Percentiles rank a stretch among this genome's conserved stretches.
Conservation (phyloP, 1,139 yeast genomes). For the Geotrichum cucujoidarum region DNA sequence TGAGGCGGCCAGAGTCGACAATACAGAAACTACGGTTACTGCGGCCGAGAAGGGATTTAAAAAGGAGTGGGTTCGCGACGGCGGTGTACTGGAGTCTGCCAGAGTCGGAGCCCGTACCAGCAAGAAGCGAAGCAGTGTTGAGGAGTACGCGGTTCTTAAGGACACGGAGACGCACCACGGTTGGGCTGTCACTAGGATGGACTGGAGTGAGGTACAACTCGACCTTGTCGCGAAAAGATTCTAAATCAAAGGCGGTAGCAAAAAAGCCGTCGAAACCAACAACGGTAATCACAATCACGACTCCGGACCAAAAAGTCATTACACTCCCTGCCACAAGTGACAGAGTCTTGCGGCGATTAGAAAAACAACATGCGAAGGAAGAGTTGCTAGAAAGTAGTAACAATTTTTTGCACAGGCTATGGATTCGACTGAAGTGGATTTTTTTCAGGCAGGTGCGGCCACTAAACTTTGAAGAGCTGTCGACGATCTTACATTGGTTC, state of each 20-base stretch:
- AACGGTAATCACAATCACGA: constrained; percentile 9
- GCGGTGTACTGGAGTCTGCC: constrained; percentile 4
- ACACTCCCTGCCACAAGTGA: constrained; percentile 15
- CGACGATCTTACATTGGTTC: constrained; percentile 88
- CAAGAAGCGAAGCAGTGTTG: too few species aligned
- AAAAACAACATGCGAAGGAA: constrained; percentile 38
- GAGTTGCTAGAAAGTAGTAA: constrained; percentile 52
- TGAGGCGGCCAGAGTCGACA: too few species aligned
- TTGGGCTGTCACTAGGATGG: too few species aligned
- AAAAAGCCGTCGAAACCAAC: not conserved
- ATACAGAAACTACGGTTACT: too few species aligned
- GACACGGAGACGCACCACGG: too few species aligned
- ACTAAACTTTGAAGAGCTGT: constrained; percentile 79
- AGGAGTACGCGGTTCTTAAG: too few species aligned
- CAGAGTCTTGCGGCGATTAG: constrained; percentile 5
- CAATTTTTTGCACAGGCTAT: constrained; percentile 47
- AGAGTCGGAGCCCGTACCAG: constrained; percentile 4
- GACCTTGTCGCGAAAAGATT: too few species aligned
- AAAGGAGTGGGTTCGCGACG: constrained; percentile 15
- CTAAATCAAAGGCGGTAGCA: too few species aligned
- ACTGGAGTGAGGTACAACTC: too few species aligned
- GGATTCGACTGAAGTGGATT: constrained; percentile 64
- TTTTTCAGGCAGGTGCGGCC: constrained; percentile 62
- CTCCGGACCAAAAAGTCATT: constrained; percentile 7
- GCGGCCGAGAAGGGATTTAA: constrained; percentile 3